These are phyloP conservation scores for Neurospora sp. DNA, from an alignment of 495 filamentous ascomycete genomes.

Conservation along the genomic window DNA sequence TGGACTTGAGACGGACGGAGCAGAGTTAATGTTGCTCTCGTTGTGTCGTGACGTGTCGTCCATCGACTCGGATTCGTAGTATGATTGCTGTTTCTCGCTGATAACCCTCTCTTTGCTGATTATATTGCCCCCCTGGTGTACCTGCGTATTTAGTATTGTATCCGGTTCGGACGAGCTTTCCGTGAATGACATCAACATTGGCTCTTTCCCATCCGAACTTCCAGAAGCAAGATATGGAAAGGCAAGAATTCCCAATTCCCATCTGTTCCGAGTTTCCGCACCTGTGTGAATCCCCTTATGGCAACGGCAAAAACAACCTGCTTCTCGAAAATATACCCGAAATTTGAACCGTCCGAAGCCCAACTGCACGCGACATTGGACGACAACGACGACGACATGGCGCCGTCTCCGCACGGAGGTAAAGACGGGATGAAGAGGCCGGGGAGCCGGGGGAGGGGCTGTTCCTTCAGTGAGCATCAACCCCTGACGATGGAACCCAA, in stretches of 20 bases:
- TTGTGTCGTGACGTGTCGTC: background rate
- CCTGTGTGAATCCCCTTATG: background rate
- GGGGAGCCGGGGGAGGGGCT: background rate
- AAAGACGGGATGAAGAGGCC: background rate
- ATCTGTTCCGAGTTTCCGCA: background rate
- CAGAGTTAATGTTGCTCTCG: background rate
- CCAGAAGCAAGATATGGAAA: background rate
- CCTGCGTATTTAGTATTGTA: background rate
- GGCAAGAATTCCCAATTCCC: background rate
- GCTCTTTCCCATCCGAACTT: background rate
- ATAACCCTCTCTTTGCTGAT: background rate
- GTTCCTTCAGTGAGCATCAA: background rate
- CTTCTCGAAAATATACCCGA: background rate
- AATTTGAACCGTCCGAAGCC: background rate
- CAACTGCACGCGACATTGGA: background rate
- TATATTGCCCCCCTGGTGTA: background rate
- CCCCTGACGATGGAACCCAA: background rate
- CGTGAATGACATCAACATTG: background rate
- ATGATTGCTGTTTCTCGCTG: background rate
- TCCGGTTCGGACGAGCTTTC: background rate
- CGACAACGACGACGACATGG: background rate
- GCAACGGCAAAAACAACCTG: background rate
- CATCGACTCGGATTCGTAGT: background rate
- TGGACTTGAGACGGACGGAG: slow-evolving; percentile 40
- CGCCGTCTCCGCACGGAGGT: background rate